A percentile compares a stretch with the other conserved stretches of the same genome.
Conservation (phyloP, 202 grass and related monocot genomes). For the Hordeum pubiflorum region DNA sequence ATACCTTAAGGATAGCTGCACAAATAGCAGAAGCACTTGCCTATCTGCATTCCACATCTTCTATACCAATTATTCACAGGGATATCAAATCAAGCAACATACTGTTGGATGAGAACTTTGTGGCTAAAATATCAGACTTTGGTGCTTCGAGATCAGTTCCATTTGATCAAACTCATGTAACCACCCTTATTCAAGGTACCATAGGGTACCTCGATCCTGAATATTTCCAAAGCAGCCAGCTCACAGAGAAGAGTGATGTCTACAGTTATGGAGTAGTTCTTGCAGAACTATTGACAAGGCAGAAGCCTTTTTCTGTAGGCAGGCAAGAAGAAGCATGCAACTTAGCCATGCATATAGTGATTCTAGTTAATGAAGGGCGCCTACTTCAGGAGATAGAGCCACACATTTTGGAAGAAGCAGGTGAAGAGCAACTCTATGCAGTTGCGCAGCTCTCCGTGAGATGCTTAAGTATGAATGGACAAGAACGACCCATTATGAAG, state of each 20-base stretch:
- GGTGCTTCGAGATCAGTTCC: conserved; percentile 48
- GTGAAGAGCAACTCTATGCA: conserved; percentile 29
- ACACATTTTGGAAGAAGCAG: conserved; percentile 35
- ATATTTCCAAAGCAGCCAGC: conserved; percentile 37
- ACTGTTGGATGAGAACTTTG: conserved; percentile 44
- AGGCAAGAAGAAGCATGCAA: conserved; percentile 44
- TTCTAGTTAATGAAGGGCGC: conserved; percentile 30
- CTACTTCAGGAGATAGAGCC: conserved; percentile 33
- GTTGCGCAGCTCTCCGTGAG: conserved; percentile 38
- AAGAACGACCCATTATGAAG: conserved; percentile 41
- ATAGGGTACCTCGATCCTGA: conserved; percentile 61
- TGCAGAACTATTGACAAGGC: conserved; percentile 40
- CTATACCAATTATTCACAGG: conserved; percentile 42
- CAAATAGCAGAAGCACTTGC: conserved; percentile 38
- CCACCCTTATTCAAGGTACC: conserved; percentile 56
- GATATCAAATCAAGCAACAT: conserved; percentile 65
- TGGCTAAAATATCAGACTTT: conserved; percentile 59
- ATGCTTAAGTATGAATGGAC: conserved; percentile 49
- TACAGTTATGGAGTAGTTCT: conserved; percentile 61
- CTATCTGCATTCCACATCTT: conserved; percentile 32
- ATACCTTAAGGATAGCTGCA: conserved; percentile 33
- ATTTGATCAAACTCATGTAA: conserved; percentile 52
- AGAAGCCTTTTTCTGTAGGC: conserved; percentile 36
- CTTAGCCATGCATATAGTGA: conserved; percentile 47
- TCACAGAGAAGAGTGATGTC: conserved; percentile 54